These are phyloP conservation scores for Collariella sp. DNA, from an alignment of 495 filamentous ascomycete species.

Conservation along the genomic window DNA sequence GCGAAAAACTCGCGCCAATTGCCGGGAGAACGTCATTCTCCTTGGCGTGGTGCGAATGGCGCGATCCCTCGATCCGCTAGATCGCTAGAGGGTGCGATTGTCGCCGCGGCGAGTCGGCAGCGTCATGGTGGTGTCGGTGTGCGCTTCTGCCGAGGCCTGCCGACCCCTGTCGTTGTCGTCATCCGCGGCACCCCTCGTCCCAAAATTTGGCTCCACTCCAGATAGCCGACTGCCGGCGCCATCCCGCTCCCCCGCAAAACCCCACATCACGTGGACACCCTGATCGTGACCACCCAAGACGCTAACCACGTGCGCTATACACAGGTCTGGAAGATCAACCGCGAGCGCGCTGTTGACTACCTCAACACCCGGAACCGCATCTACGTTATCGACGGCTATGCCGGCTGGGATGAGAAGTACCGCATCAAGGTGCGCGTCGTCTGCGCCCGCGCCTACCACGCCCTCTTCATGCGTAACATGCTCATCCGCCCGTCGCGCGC, in stretches of 20 bases:
- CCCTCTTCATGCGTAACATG: conserved; percentile 99
- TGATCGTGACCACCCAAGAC: conserved; percentile 2
- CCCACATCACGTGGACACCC: conserved; percentile 20
- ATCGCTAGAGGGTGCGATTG: conserved; percentile 5
- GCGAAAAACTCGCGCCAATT: conserved; percentile 8
- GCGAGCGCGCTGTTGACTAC: conserved; percentile 97
- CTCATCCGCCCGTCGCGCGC: conserved; percentile 85
- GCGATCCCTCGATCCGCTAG: conserved; percentile 2
- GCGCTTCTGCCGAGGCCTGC: background rate
- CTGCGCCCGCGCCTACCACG: conserved; percentile 98
- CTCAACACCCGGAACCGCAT: conserved; percentile 97
- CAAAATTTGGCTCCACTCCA: conserved; percentile 31
- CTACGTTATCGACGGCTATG: conserved; percentile 95
- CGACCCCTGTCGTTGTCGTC: conserved; percentile 23
- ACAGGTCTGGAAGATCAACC: conserved; percentile 98
- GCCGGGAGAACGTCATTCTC: conserved; percentile 15
- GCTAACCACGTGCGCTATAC: conserved; percentile 8
- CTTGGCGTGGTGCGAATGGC: conserved; percentile 10
- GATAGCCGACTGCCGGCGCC: conserved; percentile 16
- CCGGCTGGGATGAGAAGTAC: conserved; percentile 98
- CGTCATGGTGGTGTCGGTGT: conserved; percentile 18
- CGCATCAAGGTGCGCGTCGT: conserved; percentile 95
- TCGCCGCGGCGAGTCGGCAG: conserved; percentile 3
- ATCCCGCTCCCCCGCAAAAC: conserved; percentile 1
- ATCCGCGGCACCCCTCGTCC: conserved; percentile 20